A percentile compares a stretch with the other conserved stretches of the same genome.
Evolutionary conservation across 805 yeast species (phyloP).

Genomic region (Millerago galiae): DNA sequence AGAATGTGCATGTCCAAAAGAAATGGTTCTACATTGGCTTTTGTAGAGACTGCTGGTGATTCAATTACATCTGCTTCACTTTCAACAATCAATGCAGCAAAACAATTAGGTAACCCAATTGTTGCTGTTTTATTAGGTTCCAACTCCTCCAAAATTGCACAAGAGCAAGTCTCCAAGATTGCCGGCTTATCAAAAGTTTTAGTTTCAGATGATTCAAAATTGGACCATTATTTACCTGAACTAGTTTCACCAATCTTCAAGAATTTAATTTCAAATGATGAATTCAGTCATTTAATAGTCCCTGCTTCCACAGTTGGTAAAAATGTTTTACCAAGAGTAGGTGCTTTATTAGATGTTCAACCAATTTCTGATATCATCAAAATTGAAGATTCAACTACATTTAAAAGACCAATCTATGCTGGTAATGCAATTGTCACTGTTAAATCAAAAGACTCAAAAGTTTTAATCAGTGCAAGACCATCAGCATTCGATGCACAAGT

Average conservation of each 20-base stretch:
- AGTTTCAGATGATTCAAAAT: constrained; percentile 50
- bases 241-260: constrained; percentile 63
- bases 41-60: constrained; percentile 55
- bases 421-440: constrained; percentile 90
- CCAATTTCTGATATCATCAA: constrained; percentile 79
- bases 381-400: constrained; percentile 61
- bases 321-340: constrained; percentile 78
- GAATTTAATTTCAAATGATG: constrained; percentile 27
- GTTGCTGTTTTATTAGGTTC: constrained; percentile 75
- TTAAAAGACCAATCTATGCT: constrained; percentile 91
- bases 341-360: constrained; percentile 78
- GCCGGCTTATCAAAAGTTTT: constrained; percentile 37
- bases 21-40: constrained; percentile 66
- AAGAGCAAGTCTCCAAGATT: constrained; percentile 44
- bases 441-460: constrained; percentile 55
- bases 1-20: constrained; percentile 24
- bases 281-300: constrained; percentile 62
- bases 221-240: constrained; percentile 75
- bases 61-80: constrained; percentile 61
- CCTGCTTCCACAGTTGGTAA: constrained; percentile 88
- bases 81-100: constrained; percentile 73
- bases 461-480: constrained; percentile 73
- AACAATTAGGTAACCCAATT: constrained; percentile 66
- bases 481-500: constrained; percentile 64
- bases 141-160: constrained; percentile 40